Evolutionary conservation across 306 rosid genomes (phyloP), one percentile per base, ranked within the genome.

Genomic region (Datisca glomerata): DNA sequence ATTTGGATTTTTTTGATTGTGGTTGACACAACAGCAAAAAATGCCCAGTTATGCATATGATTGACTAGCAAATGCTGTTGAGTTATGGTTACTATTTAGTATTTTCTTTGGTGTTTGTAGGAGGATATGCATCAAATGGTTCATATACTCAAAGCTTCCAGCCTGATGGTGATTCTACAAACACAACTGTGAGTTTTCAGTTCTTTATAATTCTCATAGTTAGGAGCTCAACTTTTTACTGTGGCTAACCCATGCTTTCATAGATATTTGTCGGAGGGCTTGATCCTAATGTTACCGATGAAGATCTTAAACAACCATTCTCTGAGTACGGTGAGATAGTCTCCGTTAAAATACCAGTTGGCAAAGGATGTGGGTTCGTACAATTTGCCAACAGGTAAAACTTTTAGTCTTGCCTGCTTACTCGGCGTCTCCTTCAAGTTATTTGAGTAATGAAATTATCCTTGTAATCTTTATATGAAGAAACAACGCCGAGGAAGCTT

Each of bases 261-360:
- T 56, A 91, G 98, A 85, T 91, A 68, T 91, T 91, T 78, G 98
- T 91, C 31, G 98, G 98, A 63, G 98, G 98, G 57, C 94, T 91
- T 23, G 98, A 91, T 64, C 80, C 98, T 36, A 75, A 71, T 60
- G 96, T 66, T 40, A 68, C 81, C 10, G 96, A 91, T 53, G 98
- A 91, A 53, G 98, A 91, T 62, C 98, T 91, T 27, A 84, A 75
- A 80, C 92, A 84, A 36, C 74, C 92, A 41, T 91, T 91, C 73
- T 73, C 81, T 11, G 79, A 78, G 67, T 66, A 70, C 29, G 98
- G 98, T 35, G 98, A 84, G 72, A 75, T 91, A 40, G 72, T 74
- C 15, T 91, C 98, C 49, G 98, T 91, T 40, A 91, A 91, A 76
- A 91, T 91, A 61, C 98, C 98, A 27, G 75, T 74, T 20, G 96